Base-by-base conservation (phyloP, 305 asterid species). In the Fraxinus greggii region DNA sequence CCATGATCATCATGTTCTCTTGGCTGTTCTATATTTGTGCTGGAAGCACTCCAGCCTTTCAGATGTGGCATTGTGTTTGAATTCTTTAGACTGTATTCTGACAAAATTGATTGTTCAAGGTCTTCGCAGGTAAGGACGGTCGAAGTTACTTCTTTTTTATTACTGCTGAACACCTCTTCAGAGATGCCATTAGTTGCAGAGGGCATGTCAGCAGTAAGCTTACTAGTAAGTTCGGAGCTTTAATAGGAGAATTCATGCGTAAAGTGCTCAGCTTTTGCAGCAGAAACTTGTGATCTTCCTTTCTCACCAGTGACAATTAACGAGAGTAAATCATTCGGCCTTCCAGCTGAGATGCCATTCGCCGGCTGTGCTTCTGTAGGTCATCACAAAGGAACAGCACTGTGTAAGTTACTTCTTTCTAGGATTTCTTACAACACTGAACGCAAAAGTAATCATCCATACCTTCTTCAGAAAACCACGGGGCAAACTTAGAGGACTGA, bases 381-480 rank as follows among this genome's bases (percentile, higher is more conserved):
- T 6, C n/a, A 80, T 76, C 65, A 79, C 26, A 36, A 84, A 48
- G 61, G 54, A 28, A 67, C 75, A 67, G 32, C 72, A 63, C 32
- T 1, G 7, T 63, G 72, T 63, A 54, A 75, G 70, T 80, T 26
- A 85, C 63, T 80, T 79, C 35, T 75, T 59, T 65, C 75, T 61
- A 67, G 65, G 65, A 54, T 21, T 56, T n/a, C 76, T 56, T 74
- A 17, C 78, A 78, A 75, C 56, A 77, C 21, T 72, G 31, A 78
- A 38, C 75, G 75, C 23, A 36, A 32, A 72, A 29, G 5, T 28
- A 79, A 72, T 48, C 36, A 81, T 54, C 74, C 78, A 38, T 84
- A 97, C 98, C 99, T 86, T 93, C 99, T 88, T 90, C 97, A 72
- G 67, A 89, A 88, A 97, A 94, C 98, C 98, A 94, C 74, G 80